Base-by-base conservation (phyloP, 192 early-diverging fungal species). In the Entomortierella parvispora region DNA sequence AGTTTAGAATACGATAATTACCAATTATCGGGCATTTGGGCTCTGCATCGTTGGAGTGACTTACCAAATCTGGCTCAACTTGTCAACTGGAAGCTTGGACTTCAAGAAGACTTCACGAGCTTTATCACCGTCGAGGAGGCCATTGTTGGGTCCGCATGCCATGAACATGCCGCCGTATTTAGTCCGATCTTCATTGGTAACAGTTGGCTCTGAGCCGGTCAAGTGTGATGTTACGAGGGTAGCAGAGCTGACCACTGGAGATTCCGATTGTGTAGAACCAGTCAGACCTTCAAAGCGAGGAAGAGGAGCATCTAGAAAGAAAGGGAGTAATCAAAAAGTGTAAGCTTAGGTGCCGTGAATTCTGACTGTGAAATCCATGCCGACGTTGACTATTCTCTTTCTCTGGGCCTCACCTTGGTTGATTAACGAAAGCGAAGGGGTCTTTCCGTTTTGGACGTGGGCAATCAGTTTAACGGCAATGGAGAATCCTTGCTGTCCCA, bases 381-480 rank as follows among this genome's bases (percentile, higher is more conserved):
- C n/a, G n/a, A n/a, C n/a, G n/a, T n/a, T n/a, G n/a, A n/a, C n/a
- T n/a, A 5, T 12, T 40, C 37, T 40, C 37, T 66, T 46, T 86
- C n/a, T n/a, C n/a, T n/a, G n/a, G n/a, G n/a, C n/a, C n/a, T n/a
- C n/a, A 90, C 90, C 65, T 18, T 55, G 59, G 22, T 68, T 80
- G n/a, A 92, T 74, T 40, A 76, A 61, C 12, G 89, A 58, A 28
- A 88, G 70, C 42, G 82, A 87, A 29, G 81, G 85, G 7, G 81
- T 82, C 60, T 90, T 85, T 20, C 91, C 90, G 46, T 84, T 83
- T 71, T 98, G 97, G 12, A 87, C 92, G 20, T 94, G 82, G 28
- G 95, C 92, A 72, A 98, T 96, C 51, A 96, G 82, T 74, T 97
- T 98, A 58, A 97, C 70, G 10, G 93, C 94, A 31, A 91, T 87